Base-by-base conservation (phyloP, 2,329 filamentous ascomycete genomes). In the Cryphonectria naterciae region DNA sequence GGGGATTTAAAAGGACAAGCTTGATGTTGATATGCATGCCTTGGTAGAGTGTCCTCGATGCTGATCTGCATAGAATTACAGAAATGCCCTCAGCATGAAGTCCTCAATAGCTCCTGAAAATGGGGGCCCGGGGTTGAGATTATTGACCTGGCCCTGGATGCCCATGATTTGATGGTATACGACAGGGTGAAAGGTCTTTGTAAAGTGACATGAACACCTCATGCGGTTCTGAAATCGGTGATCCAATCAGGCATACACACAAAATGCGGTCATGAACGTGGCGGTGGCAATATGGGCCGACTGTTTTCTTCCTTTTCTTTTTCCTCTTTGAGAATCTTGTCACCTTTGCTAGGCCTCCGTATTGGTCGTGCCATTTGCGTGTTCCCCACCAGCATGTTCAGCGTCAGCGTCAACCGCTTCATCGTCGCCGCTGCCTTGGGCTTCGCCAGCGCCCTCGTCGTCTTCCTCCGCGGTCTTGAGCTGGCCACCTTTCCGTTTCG, bases 401-500 rank as follows among this genome's bases (percentile, higher is more conserved):
- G 39, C 60, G 13, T 62, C 35, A 11, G 60, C 32, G 32, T 32
- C 32, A 32, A 35, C 61, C 28, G 39, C n/a, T 28, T 15, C 61
- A 64, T 65, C 67, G 11, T 39, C 67, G 15, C 25, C 63, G 3
- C 67, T 43, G 35, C 69, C 69, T 11, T 64, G 49, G 8, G 61
- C 70, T 10, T 62, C 64, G 0, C 72, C 69, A 22, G 74, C 73
- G 7, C 63, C 70, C 11, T 69, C 70, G 10, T 68, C 68, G 7
- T 68, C 70, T 19, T 74, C 77, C 8, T 77, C 78, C 3, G 78
- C 79, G 1, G 77, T 79, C 73, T 85, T 93, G 75, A 97, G 78
- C 68, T 86, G 87, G 0, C 92, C 94, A 0, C 93, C 94, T 80
- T 99, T 99, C 73, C 96, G 86, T 81, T 94, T 94, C 0, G 96